A percentile compares a stretch with the other conserved stretches of the same genome.
Conservation (phyloP, 805 yeast genomes). For the Cyberlindnera mississippiensis region DNA sequence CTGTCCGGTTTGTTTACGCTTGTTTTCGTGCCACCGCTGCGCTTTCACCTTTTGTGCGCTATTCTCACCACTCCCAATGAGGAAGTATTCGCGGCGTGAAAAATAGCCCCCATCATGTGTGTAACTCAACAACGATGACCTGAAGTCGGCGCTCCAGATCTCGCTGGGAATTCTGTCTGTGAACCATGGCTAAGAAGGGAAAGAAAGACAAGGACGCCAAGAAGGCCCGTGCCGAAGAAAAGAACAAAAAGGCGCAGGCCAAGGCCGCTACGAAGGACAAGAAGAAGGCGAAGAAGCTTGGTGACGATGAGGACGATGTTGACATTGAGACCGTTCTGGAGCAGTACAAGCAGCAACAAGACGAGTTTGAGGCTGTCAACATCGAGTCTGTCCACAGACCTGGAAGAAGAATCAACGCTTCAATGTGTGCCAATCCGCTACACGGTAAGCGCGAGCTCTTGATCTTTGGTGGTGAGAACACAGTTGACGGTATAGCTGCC, state of each 20-base stretch:
- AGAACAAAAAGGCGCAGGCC: conserved; percentile 66
- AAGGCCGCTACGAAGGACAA: conserved; percentile 75
- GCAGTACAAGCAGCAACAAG: conserved; percentile 77
- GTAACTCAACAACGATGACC: no score
- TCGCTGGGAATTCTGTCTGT: no score
- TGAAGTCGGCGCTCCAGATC: no score
- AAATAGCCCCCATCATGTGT: no score
- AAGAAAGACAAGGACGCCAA: conserved; percentile 89
- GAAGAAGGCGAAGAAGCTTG: conserved; percentile 68
- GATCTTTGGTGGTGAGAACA: conserved; percentile 86
- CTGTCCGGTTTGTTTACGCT: no score
- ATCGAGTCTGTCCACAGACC: conserved; percentile 61
- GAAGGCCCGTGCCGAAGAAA: conserved; percentile 82
- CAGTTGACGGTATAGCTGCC: conserved; percentile 45
- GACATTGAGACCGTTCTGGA: conserved; percentile 82
- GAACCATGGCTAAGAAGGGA: conserved; percentile 90
- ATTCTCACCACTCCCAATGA: no score
- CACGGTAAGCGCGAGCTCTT: conserved; percentile 75
- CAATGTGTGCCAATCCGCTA: conserved; percentile 70
- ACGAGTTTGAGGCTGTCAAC: conserved; percentile 65
- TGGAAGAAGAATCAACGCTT: conserved; percentile 63
- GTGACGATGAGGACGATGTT: conserved; percentile 78
- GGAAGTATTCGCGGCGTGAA: no score
- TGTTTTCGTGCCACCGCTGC: no score
- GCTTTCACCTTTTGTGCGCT: no score